These are phyloP conservation scores for Neurospora sp. DNA, from an alignment of 495 filamentous ascomycete genomes.

Conservation along the genomic window DNA sequence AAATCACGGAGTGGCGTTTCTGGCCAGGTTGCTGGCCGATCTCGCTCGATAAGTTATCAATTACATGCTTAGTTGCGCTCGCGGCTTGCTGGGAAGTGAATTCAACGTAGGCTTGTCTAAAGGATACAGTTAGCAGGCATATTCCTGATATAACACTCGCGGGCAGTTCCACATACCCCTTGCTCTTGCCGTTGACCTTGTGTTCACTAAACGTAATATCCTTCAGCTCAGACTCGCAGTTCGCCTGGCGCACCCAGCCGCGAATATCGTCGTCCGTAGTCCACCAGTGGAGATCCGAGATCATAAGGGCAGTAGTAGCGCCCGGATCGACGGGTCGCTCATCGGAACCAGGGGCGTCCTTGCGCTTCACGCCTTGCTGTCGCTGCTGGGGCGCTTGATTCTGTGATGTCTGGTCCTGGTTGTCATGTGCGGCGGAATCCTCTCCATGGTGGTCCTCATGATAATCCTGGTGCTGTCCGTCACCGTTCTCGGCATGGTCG, in stretches of 20 bases:
- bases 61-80: conserved; percentile 70
- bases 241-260: conserved; percentile 69
- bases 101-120: conserved; percentile 83
- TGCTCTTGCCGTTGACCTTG: conserved; percentile 97
- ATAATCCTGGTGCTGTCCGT: conserved; percentile 33
- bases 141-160: not conserved
- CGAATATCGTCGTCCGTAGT: conserved; percentile 90
- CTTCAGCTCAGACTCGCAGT: conserved; percentile 72
- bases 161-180: conserved; percentile 55
- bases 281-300: conserved; percentile 94
- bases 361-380: conserved; percentile 67
- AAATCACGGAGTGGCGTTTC: conserved; percentile 65
- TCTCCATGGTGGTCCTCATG: conserved; percentile 30
- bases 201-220: conserved; percentile 96
- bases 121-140: conserved; percentile 9
- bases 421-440: conserved; percentile 36
- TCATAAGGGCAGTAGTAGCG: conserved; percentile 70
- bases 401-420: conserved; percentile 18
- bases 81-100: conserved; percentile 78
- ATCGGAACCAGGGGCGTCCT: conserved; percentile 50
- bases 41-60: conserved; percentile 50
- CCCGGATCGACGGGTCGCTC: conserved; percentile 69
- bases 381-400: conserved; percentile 9
- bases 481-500: conserved; percentile 32
- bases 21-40: conserved; percentile 31